Conservation (phyloP, 1,284 basidiomycete genomes). For the Salmacisia buchloeana region DNA sequence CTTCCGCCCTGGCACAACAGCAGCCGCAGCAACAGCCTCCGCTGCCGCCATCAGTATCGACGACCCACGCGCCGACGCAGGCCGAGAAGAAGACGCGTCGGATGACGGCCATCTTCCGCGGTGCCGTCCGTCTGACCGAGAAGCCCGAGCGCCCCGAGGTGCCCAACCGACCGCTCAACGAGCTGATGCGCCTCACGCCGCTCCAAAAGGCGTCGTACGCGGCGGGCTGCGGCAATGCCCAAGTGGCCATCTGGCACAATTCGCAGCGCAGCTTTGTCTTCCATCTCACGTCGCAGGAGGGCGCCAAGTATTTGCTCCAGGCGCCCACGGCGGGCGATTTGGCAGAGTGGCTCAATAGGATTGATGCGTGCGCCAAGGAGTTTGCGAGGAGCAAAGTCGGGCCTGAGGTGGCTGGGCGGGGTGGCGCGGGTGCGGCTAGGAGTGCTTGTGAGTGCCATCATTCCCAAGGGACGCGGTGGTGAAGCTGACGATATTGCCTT, state of each 20-base stretch:
- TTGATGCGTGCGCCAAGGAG: conserved; percentile 28
- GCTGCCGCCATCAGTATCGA: conserved; percentile 6
- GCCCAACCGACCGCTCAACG: conserved; percentile 10
- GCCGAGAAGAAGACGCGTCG: conserved; percentile 28
- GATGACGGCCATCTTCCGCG: conserved; percentile 46
- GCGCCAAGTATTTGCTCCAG: conserved; percentile 41
- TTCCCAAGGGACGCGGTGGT: neutral
- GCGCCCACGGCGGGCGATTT: conserved; percentile 36
- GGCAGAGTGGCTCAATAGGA: conserved; percentile 32
- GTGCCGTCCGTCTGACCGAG: conserved; percentile 35
- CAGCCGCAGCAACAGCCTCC: neutral
- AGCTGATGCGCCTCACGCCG: conserved; percentile 33
- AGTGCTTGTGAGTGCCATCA: neutral
- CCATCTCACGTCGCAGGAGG: conserved; percentile 37
- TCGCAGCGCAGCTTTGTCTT: conserved; percentile 40
- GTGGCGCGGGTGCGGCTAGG: neutral
- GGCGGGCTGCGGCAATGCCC: conserved; percentile 32
- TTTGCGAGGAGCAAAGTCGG: conserved; percentile 6
- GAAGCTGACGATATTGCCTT: neutral
- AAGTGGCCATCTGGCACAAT: conserved; percentile 40
- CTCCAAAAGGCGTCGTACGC: conserved; percentile 33
- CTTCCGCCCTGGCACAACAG: no score
- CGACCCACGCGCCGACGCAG: conserved; percentile 11
- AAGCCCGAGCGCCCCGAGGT: conserved; percentile 19
- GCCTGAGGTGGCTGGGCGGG: neutral